phyloP scores from a whole-genome alignment of 257 asterid species.

The Nicotiana otophora region DNA sequence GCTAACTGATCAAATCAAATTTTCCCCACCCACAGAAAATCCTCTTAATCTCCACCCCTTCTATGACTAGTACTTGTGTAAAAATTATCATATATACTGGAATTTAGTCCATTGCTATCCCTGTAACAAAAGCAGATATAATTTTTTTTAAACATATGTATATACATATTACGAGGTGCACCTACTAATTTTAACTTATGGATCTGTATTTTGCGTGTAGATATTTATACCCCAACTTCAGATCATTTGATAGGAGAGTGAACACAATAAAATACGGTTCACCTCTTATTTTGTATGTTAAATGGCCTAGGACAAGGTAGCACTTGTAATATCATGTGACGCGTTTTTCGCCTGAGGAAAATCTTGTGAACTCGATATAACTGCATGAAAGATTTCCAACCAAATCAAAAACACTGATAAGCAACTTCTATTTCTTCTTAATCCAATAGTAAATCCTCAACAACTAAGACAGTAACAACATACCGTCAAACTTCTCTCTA shows the following conservation, averaged over 20 bases:
- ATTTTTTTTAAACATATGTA: no score
- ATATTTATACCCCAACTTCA: neutral
- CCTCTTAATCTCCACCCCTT: neutral
- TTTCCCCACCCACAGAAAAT: neutral
- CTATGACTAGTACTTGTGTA: neutral
- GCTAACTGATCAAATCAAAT: conserved; percentile 5
- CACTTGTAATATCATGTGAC: no score
- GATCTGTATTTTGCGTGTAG: neutral
- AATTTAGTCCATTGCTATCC: neutral
- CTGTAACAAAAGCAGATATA: neutral
- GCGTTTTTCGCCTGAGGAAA: no score
- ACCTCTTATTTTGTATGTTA: neutral
- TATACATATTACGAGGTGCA: neutral
- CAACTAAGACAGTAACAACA: neutral
- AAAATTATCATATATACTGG: neutral
- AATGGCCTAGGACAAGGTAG: neutral
- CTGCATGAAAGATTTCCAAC: neutral
- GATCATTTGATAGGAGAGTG: neutral
- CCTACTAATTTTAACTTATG: neutral
- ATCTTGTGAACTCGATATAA: no score
- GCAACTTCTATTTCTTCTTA: neutral
- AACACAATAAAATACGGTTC: neutral
- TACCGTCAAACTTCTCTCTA: no score
- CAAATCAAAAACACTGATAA: neutral
- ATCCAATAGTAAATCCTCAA: neutral